Conservation (phyloP, 2,329 filamentous ascomycete species). For the Neopestalotiopsis sp. region DNA sequence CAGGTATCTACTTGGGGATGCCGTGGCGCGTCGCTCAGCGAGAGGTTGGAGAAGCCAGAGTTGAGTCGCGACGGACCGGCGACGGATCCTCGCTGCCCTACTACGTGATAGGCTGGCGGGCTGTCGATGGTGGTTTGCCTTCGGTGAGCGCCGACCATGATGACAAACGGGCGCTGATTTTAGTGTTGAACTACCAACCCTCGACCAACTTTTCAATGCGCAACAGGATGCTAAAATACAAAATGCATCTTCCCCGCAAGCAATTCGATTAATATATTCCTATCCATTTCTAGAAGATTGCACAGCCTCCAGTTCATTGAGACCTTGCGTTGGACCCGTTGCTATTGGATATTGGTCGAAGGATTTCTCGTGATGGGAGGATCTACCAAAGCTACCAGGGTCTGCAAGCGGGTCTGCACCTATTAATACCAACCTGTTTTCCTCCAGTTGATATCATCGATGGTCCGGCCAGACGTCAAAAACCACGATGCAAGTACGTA, state of each 20-base stretch:
- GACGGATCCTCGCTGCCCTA: background rate
- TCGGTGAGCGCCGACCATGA: background rate
- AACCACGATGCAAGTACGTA: background rate
- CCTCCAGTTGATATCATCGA: background rate
- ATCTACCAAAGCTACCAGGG: background rate
- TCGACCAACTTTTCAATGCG: background rate
- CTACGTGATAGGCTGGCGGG: slow-evolving; percentile 6
- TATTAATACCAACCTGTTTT: background rate
- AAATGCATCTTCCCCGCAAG: background rate
- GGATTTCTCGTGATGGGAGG: slow-evolving; percentile 10
- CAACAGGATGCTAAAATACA: background rate
- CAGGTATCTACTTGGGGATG: slow-evolving; percentile 1
- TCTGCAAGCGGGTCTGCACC: background rate
- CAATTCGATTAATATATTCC: background rate
- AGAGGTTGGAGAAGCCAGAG: slow-evolving; percentile 7
- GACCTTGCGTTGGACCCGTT: background rate
- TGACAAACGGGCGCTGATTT: background rate
- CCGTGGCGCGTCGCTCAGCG: slow-evolving; percentile 4
- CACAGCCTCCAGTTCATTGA: slow-evolving; percentile 1
- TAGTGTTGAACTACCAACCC: background rate
- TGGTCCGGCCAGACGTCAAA: background rate
- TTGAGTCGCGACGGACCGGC: slow-evolving; percentile 10
- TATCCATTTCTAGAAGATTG: background rate
- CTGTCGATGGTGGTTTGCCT: slow-evolving; percentile 2
- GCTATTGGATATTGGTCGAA: background rate